Base-by-base conservation (phyloP, 345 rosid genomes). In the Citrus trifoliata region DNA sequence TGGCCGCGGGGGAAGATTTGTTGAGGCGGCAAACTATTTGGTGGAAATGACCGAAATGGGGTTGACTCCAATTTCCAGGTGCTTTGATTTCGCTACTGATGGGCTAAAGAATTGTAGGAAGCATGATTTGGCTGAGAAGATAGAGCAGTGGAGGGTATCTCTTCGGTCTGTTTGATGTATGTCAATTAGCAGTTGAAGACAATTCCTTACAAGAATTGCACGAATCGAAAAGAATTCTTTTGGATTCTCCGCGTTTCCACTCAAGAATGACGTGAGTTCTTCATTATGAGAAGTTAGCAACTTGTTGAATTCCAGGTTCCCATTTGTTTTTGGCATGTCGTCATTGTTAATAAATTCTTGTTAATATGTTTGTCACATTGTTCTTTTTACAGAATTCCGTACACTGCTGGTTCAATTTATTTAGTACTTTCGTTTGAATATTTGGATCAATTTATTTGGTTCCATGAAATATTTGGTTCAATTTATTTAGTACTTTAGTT, bases 11-110 rank as follows among this genome's bases (percentile, higher is more conserved):
- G 98, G 97, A 78, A 93, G 88, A 65, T 90, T 83, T 25, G 85
- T 95, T 66, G 98, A 92, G 75, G 97, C 95, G 0, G 94, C 93
- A 16, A 93, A 90, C 80, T 96, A 89, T 81, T 84, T 92, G 92
- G 80, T 89, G 73, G 98, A 92, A 86, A 93, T 93, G 99, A 89
- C 93, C 18, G 98, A 93, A 85, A 82, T 90, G 84, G 98, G 99
- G 76, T 80, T 94, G 88, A 83, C 76, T 7, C 98, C 95, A 0
- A 92, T 94, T 60, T 88, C 97, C 2, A 82, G 97, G 80, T 94
- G 98, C 83, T 96, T 92, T 80, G 97, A 96, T 89, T 76, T 92
- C 92, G 94, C 93, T 27, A 86, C 89, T 73, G 95, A 93, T 90
- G 99, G 97, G 66, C 82, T 96, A 83, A 94, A 90, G 88, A 93